phyloP scores from a whole-genome alignment of 768 basidiomycete species.

The Cystobasidium onofrii region DNA sequence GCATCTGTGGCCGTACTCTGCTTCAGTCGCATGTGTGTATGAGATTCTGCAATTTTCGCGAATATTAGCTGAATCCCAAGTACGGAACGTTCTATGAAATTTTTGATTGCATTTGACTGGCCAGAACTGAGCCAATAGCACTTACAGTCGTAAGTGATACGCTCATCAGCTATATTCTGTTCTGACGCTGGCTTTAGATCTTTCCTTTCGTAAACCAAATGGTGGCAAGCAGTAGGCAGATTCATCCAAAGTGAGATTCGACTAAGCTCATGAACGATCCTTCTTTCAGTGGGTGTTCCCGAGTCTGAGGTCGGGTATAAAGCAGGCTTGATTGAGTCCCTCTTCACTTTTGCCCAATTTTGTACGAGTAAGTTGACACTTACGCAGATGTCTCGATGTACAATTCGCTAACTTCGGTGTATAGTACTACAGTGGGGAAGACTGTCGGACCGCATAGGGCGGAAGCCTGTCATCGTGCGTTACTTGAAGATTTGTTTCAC shows the following conservation, averaged over 20 bases:
- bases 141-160: constrained; percentile 25
- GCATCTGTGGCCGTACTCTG: constrained; percentile 16
- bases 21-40: constrained; percentile 19
- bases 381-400: not conserved
- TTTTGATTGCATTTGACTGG: not conserved
- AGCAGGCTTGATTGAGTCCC: constrained; percentile 32
- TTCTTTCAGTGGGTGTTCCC: not conserved
- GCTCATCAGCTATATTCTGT: not conserved
- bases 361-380: constrained; percentile 13
- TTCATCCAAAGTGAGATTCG: too few relatives aligned
- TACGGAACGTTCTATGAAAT: too few relatives aligned
- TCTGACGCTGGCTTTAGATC: not conserved
- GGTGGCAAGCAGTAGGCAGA: constrained; percentile 32
- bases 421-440: constrained; percentile 37
- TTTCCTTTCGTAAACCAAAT: constrained; percentile 35
- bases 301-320: constrained; percentile 29
- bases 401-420: not conserved
- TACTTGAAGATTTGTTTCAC: not conserved
- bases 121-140: constrained; percentile 31
- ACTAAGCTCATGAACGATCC: not conserved
- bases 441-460: constrained; percentile 39
- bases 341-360: constrained; percentile 38
- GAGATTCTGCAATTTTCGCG: too few relatives aligned
- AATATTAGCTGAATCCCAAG: too few relatives aligned
- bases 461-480: constrained; percentile 37